A percentile compares a stretch with the other conserved stretches of the same genome.
These are phyloP conservation scores for Tetrastigma voinierianum DNA, from an alignment of 164 flowering plant genomes.

Conservation along the genomic window DNA sequence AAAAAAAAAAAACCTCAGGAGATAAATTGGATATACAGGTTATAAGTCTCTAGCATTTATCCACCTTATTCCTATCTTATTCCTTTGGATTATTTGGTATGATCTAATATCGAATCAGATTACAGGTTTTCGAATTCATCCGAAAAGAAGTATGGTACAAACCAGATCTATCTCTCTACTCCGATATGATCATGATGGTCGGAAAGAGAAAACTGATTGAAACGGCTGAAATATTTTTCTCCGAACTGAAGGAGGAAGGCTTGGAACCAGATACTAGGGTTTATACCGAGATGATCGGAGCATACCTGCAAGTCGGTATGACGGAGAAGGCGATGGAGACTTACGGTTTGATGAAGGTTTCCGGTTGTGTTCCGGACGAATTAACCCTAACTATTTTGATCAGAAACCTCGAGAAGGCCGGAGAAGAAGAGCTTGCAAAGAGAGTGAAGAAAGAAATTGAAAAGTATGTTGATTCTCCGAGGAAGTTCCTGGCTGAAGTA, in stretches of 20 bases:
- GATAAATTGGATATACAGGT: no score
- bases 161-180: conserved; percentile 53
- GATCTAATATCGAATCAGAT: conserved; percentile 30
- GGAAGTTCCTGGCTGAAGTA: conserved; percentile 59
- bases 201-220: conserved; percentile 65
- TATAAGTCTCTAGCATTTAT: no score
- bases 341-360: conserved; percentile 57
- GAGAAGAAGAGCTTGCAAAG: conserved; percentile 58
- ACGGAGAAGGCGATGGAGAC: conserved; percentile 66
- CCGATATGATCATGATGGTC: conserved; percentile 55
- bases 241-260: conserved; percentile 50
- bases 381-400: conserved; percentile 68
- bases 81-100: conserved; percentile 1
- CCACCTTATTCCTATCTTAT: no score
- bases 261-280: conserved; percentile 64
- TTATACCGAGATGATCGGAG: conserved; percentile 78
- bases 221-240: conserved; percentile 55
- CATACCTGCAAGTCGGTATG: conserved; percentile 53
- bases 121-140: conserved; percentile 63
- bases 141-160: conserved; percentile 59
- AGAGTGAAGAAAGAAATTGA: conserved; percentile 53
- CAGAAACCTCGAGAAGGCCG: conserved; percentile 66
- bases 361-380: conserved; percentile 66
- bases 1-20: no score
- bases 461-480: conserved; percentile 54